Conservation (phyloP, 768 basidiomycete genomes). For the Hypholoma fasciculare region DNA sequence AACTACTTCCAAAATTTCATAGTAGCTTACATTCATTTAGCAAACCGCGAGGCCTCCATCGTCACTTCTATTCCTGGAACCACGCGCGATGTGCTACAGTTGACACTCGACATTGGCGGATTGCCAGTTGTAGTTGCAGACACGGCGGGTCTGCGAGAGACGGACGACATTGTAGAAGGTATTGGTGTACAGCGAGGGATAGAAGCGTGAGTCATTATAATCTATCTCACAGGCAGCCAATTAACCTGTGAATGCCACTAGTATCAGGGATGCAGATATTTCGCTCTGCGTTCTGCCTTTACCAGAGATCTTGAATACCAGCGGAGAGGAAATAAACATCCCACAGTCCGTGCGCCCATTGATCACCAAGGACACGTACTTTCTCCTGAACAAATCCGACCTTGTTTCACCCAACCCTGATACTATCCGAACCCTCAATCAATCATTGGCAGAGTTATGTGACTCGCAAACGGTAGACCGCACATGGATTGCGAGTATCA, state of each 20-base stretch:
- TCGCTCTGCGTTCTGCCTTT: constrained; percentile 83
- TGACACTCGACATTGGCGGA: constrained; percentile 87
- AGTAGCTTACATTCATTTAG: constrained; percentile 33
- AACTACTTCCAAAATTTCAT: constrained; percentile 6
- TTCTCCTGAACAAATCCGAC: constrained; percentile 84
- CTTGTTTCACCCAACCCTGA: constrained; percentile 27
- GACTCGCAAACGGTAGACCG: background rate
- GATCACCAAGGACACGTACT: constrained; percentile 56
- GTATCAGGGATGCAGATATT: constrained; percentile 67
- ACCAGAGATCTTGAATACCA: constrained; percentile 37
- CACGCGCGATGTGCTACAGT: constrained; percentile 83
- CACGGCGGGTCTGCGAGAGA: constrained; percentile 80
- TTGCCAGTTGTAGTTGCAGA: constrained; percentile 80
- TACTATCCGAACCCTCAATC: background rate
- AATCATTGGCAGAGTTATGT: background rate
- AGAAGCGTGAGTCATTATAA: constrained; percentile 54
- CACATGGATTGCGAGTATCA: constrained; percentile 66
- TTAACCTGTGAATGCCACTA: constrained; percentile 24
- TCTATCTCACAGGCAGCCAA: background rate
- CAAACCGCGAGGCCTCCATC: constrained; percentile 86
- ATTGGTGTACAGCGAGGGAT: constrained; percentile 81
- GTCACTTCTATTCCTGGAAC: constrained; percentile 88
- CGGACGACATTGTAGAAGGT: constrained; percentile 70
- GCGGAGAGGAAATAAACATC: constrained; percentile 22
- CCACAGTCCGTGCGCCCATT: constrained; percentile 51